Base-by-base conservation (phyloP, 495 filamentous ascomycete species). In the Pseudomonodictys pantanalensis region DNA sequence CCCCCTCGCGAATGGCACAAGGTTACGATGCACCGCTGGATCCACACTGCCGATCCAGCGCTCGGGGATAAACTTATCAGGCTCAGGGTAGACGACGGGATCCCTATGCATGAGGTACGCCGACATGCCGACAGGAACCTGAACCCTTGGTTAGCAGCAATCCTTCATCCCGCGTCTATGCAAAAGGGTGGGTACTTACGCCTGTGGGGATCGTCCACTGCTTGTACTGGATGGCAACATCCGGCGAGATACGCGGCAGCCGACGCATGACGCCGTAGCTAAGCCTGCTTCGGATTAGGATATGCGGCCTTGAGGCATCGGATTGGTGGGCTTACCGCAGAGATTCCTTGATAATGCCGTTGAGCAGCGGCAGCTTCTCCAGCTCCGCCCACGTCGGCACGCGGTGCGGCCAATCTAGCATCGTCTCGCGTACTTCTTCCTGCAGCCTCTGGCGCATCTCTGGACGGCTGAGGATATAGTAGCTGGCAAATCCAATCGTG, bases 231-330 rank as follows among this genome's bases (percentile, higher is more conserved):
- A 83, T 60, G 12, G 68, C 64, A 22, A 73, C 69, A 11, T 67
- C 60, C 0, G 76, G 78, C 11, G 76, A 73, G 0, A 79, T 64
- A 4, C 80, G 72, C 10, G 76, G 69, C 0, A 79, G 62, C 3
- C 79, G 74, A 23, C 72, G 67, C 11, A 68, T 71, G 46, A 78
- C 66, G 8, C 77, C 75, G 48, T 75, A 74, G n/a, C 70, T 70
- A 0, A 81, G 52, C 0, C 58, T 61, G 50, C 15, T 5, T 12
- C 5, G 5, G 38, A 41, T 41, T 41, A 41, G 38, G 3, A 15
- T 5, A 12, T 41, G 38, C 5, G 20, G 12, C 38, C 20, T 5
- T 12, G 38, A 12, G 38, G 3, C 3, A 41, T 41, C 15, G 38
- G 3, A 18, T 12, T 41, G 3, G 38, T 5, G 38, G 38, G 12